phyloP scores from a whole-genome alignment of 2,329 filamentous ascomycete genomes.

The Penicillium digitatum region DNA sequence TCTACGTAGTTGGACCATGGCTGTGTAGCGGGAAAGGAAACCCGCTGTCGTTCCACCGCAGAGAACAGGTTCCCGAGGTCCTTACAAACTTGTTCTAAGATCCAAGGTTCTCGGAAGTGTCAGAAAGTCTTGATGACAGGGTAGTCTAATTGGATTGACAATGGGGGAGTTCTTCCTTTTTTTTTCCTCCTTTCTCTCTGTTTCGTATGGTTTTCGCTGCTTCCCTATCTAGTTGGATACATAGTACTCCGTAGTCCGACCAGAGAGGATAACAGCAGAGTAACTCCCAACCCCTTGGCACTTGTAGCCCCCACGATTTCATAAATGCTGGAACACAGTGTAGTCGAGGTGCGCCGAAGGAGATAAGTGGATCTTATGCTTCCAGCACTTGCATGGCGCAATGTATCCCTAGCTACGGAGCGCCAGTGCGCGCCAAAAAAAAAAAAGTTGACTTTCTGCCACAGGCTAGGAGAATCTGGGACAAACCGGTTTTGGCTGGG shows the following conservation, averaged over 20 bases:
- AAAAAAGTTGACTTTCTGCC: not conserved
- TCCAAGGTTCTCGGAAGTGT: not conserved
- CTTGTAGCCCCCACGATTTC: not conserved
- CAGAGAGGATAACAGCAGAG: not conserved
- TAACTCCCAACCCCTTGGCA: not conserved
- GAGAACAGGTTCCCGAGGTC: not conserved
- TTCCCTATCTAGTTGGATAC: not conserved
- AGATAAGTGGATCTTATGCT: conserved; percentile 3
- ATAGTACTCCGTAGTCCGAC: not conserved
- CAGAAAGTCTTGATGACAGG: not conserved
- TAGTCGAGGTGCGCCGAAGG: not conserved
- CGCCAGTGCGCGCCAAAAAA: not conserved
- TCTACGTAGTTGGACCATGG: not conserved
- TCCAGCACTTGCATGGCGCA: conserved; percentile 9
- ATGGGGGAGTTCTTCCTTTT: not conserved
- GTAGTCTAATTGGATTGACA: not conserved
- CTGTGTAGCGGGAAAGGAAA: not conserved
- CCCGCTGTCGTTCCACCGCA: not conserved
- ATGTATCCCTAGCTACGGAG: conserved; percentile 12
- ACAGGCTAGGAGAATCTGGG: not conserved
- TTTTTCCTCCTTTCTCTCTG: too few species aligned
- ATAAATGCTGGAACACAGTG: not conserved
- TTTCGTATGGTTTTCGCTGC: not conserved
- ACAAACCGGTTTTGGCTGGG: conserved; percentile 5
- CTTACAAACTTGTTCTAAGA: not conserved